Percentiles rank a stretch among this genome's conserved stretches.
These are phyloP conservation scores for Colletotrichum lupini DNA, from an alignment of 2,329 filamentous ascomycete species.

Conservation along the genomic window DNA sequence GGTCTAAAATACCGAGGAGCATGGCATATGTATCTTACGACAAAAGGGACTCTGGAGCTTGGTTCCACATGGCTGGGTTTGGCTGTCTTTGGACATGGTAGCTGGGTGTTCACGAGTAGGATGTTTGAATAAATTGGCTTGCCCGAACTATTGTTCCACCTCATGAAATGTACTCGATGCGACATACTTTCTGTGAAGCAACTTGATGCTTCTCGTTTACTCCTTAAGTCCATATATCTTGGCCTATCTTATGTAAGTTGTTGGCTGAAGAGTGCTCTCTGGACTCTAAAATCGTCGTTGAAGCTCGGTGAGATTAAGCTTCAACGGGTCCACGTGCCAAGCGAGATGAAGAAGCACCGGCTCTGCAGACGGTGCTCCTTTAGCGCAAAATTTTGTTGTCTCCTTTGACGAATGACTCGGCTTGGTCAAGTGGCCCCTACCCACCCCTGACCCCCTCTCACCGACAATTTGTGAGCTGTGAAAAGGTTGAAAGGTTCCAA, in stretches of 20 bases:
- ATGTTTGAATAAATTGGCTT: slow-evolving; percentile 33
- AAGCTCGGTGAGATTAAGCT: slow-evolving; percentile 2
- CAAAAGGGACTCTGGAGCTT: slow-evolving; percentile 14
- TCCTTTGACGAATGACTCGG: slow-evolving; percentile 30
- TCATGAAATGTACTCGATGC: neutral
- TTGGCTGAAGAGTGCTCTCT: neutral
- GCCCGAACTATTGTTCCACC: neutral
- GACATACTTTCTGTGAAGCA: neutral
- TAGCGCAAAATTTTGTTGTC: neutral
- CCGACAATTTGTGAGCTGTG: slow-evolving; percentile 18
- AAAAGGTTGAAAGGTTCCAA: neutral
- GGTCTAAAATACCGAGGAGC: slow-evolving; percentile 4
- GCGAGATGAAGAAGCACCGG: slow-evolving; percentile 22
- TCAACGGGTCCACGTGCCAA: neutral
- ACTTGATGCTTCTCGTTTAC: neutral
- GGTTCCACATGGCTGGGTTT: slow-evolving; percentile 8
- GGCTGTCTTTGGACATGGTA: slow-evolving; percentile 11
- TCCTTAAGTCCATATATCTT: neutral
- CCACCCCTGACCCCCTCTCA: slow-evolving; percentile 1
- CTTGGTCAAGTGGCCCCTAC: neutral
- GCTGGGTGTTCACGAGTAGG: slow-evolving; percentile 28
- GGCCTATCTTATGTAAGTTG: too few species aligned
- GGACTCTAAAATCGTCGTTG: neutral
- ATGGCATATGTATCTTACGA: slow-evolving; percentile 1
- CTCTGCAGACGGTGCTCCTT: neutral